Conservation (phyloP, 305 asterid genomes). For the Solanum hybrid region DNA sequence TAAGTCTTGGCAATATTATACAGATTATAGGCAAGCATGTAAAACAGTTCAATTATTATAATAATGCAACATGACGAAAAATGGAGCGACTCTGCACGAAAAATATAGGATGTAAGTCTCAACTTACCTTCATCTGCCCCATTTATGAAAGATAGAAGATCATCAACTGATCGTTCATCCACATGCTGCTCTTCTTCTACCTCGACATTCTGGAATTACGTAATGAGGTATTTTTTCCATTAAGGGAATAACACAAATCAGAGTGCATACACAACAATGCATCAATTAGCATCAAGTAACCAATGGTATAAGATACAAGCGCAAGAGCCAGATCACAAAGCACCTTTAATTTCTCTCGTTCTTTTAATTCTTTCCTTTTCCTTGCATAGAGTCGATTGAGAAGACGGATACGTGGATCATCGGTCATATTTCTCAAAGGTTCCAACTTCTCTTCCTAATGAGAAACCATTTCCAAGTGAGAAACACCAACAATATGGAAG, state of each 20-base stretch:
- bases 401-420: constrained; percentile 91
- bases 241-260: not conserved
- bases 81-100: not conserved
- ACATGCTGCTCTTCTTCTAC: constrained; percentile 81
- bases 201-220: constrained; percentile 53
- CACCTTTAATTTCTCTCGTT: constrained; percentile 77
- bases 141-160: constrained; percentile 81
- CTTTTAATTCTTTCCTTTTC: constrained; percentile 88
- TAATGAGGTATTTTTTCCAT: constrained; percentile 21
- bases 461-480: constrained; percentile 8
- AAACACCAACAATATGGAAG: not conserved
- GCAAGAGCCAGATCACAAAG: constrained; percentile 1
- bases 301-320: constrained; percentile 13
- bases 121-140: constrained; percentile 65
- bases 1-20: not conserved
- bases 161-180: constrained; percentile 94
- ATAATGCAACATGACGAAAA: not conserved
- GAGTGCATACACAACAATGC: not conserved
- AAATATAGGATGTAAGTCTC: not conserved
- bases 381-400: constrained; percentile 87
- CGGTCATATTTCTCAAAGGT: constrained; percentile 85
- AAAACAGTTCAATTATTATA: not conserved
- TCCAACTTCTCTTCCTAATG: constrained; percentile 94
- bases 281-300: not conserved
- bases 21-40: not conserved